Conservation (phyloP, 345 rosid species). For the Linum lewisii region DNA sequence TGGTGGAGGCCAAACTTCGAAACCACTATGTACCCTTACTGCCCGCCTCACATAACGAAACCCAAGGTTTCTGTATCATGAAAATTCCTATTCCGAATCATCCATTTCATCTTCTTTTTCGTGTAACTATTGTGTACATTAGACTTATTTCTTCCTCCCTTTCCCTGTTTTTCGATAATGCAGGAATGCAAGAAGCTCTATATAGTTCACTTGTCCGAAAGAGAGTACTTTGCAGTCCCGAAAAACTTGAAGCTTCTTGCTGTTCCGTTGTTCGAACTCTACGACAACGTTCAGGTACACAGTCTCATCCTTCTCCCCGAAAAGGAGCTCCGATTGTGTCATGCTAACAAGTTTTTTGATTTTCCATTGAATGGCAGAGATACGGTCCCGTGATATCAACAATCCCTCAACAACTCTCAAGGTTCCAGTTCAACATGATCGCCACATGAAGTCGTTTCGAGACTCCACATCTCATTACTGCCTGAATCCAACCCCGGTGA, state of each 20-base stretch:
- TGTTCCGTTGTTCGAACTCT: conserved; percentile 91
- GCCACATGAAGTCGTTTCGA: conserved; percentile 27
- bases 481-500: not conserved
- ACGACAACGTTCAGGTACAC: conserved; percentile 83
- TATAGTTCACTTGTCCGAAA: conserved; percentile 87
- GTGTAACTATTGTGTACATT: not conserved
- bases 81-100: not conserved
- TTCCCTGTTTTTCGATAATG: conserved; percentile 14
- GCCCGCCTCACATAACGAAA: conserved; percentile 94
- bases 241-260: conserved; percentile 95
- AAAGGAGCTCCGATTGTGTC: not conserved
- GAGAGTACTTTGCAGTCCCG: conserved; percentile 96
- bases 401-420: conserved; percentile 96
- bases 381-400: conserved; percentile 93
- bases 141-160: conserved; percentile 8
- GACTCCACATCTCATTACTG: not conserved
- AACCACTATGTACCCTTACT: conserved; percentile 91
- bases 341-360: not conserved
- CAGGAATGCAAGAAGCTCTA: conserved; percentile 98
- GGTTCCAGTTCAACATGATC: conserved; percentile 94
- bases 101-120: not conserved
- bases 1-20: conserved; percentile 99
- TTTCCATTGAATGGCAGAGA: conserved; percentile 45
- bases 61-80: conserved; percentile 54
- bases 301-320: not conserved